Base-by-base conservation (phyloP, 2,329 filamentous ascomycete species). In the Pseudogymnoascus sp. region DNA sequence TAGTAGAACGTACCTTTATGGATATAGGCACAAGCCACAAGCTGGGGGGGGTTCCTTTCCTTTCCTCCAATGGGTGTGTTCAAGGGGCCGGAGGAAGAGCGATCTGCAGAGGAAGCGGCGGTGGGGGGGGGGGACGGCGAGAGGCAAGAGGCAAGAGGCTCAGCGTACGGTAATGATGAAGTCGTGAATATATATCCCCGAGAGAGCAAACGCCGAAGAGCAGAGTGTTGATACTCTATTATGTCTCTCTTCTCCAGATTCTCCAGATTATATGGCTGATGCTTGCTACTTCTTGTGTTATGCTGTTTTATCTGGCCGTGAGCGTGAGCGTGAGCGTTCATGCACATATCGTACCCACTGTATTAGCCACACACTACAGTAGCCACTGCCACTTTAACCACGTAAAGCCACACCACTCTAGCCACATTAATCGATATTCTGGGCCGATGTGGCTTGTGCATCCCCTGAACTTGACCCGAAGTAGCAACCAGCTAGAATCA, bases 401-500 rank as follows among this genome's bases (percentile, higher is more conserved):
- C 5, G 40, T 42, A 42, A 42, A 42, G 40, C 40, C 40, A 42
- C 40, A 42, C 1, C 10, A 12, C 3, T 42, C 40, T 42, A 42
- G 4, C 38, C 4, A 16, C 0, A 18, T 42, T 42, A 21, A 42
- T 16, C 16, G 38, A 42, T 18, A 42, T 42, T 62, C 38, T 42
- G 38, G 38, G 38, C 8, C 16, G 8, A 42, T 42, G 38, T 42
- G 38, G 38, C 38, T 42, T 5, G 38, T 42, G 38, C 16, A 42
- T 42, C 38, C 38, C 38, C 38, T 42, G 38, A 42, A 42, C 38
- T 42, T 42, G 8, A 42, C 38, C 38, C 38, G 16, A 42, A 18
- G 38, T 42, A 11, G 38, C 38, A 42, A 62, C 38, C 35, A 47
- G 35, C 38, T 53, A 50, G 42, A 50, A 25, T 62, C 38, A 50